These are phyloP conservation scores for Quercus bicolor DNA, from an alignment of 306 rosid genomes.

Conservation along the genomic window DNA sequence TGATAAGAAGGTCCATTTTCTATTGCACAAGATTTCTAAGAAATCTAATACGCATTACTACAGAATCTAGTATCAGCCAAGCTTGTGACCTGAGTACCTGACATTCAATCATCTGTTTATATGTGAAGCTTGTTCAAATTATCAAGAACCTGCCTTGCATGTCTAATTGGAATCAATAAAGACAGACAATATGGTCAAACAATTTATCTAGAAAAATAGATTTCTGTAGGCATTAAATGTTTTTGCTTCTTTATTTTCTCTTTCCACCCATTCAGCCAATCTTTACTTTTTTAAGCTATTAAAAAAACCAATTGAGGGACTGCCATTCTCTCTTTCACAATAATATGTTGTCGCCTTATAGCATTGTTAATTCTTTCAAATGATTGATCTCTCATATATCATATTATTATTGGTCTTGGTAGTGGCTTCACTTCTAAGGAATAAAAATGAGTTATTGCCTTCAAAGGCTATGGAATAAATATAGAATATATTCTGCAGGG, in stretches of 20 bases:
- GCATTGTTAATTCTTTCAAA: background rate
- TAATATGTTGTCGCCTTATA: background rate
- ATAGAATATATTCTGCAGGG: too few species aligned
- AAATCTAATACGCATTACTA: background rate
- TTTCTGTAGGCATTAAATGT: background rate
- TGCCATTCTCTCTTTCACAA: background rate
- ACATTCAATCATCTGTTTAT: background rate
- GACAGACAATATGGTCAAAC: background rate
- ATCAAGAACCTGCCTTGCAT: background rate
- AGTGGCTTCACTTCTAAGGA: background rate
- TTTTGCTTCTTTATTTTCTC: background rate
- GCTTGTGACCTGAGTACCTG: background rate
- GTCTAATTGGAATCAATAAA: background rate
- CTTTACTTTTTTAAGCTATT: background rate
- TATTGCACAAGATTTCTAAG: background rate
- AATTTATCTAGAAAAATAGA: background rate
- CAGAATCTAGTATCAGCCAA: background rate
- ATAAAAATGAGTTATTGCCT: too few species aligned
- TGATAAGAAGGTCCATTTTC: background rate
- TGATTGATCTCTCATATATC: background rate
- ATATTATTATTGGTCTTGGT: background rate
- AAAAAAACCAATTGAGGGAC: background rate
- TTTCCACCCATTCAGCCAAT: background rate
- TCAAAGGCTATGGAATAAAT: too few species aligned
- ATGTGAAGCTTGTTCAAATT: background rate